These are phyloP conservation scores for Fusarium paranaense DNA, from an alignment of 2,329 filamentous ascomycete species.

Conservation along the genomic window DNA sequence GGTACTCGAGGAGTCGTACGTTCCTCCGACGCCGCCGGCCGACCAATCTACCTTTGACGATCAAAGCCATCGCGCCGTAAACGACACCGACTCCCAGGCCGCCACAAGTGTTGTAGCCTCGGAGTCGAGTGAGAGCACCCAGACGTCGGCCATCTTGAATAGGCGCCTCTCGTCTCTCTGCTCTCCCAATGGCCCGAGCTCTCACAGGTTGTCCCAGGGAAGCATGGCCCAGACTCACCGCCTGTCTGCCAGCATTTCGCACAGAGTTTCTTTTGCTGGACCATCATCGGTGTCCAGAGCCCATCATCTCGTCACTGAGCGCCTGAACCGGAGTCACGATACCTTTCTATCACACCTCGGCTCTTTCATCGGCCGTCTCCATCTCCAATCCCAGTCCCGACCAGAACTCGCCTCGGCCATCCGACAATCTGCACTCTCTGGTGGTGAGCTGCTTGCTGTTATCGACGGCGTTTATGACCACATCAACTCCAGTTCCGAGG, in stretches of 20 bases:
- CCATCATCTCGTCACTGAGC: conserved; percentile 84
- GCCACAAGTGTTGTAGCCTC: conserved; percentile 50
- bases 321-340: conserved; percentile 84
- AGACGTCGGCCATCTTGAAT: conserved; percentile 51
- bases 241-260: conserved; percentile 69
- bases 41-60: conserved; percentile 65
- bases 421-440: conserved; percentile 84
- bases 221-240: conserved; percentile 56
- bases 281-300: conserved; percentile 72
- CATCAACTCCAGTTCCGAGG: conserved; percentile 74
- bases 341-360: conserved; percentile 90
- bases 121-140: conserved; percentile 52
- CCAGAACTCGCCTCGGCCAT: conserved; percentile 85
- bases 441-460: conserved; percentile 80
- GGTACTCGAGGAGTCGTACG: conserved; percentile 67
- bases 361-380: conserved; percentile 89
- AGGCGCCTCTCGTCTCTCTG: conserved; percentile 62
- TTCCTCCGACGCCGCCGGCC: conserved; percentile 73
- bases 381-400: conserved; percentile 91
- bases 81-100: conserved; percentile 56
- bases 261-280: conserved; percentile 81
- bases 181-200: conserved; percentile 46
- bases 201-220: conserved; percentile 53
- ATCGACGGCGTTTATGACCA: conserved; percentile 86
- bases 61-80: conserved; percentile 45